Conservation (phyloP, 805 yeast species). For the Wickerhamomyces mucosus region DNA sequence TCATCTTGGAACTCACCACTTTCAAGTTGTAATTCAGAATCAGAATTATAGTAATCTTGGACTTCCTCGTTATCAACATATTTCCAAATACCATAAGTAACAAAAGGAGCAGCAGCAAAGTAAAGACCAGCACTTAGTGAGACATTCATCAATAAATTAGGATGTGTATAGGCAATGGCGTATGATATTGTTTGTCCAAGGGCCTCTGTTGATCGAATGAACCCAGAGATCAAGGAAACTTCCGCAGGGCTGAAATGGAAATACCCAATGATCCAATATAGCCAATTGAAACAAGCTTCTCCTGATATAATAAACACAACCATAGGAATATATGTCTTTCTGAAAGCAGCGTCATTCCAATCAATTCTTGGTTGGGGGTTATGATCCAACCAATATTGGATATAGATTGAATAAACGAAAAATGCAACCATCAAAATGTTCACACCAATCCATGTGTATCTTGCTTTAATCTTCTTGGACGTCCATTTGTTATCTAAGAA, state of each 20-base stretch:
- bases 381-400: constrained; percentile 6
- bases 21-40: too few species aligned
- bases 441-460: constrained; percentile 13
- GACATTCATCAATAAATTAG: background rate
- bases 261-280: constrained; percentile 19
- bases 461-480: constrained; percentile 8
- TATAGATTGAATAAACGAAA: constrained; percentile 15
- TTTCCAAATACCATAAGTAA: background rate
- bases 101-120: background rate
- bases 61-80: background rate
- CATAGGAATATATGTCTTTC: constrained; percentile 15
- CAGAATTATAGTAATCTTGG: background rate
- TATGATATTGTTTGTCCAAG: constrained; percentile 15
- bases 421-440: constrained; percentile 7
- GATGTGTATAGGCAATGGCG: constrained; percentile 7
- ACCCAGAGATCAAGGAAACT: constrained; percentile 13
- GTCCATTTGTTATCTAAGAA: constrained; percentile 9
- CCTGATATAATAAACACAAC: constrained; percentile 16
- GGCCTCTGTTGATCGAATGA: constrained; percentile 17
- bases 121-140: background rate
- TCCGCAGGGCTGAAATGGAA: constrained; percentile 14
- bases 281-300: constrained; percentile 19
- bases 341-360: constrained; percentile 13
- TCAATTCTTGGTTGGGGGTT: constrained; percentile 10
- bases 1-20: too few species aligned